Evolutionary conservation across 129 eudicot genomes (phyloP), one percentile per base, ranked within the genome.

Genomic region (Flaveria brownii): DNA sequence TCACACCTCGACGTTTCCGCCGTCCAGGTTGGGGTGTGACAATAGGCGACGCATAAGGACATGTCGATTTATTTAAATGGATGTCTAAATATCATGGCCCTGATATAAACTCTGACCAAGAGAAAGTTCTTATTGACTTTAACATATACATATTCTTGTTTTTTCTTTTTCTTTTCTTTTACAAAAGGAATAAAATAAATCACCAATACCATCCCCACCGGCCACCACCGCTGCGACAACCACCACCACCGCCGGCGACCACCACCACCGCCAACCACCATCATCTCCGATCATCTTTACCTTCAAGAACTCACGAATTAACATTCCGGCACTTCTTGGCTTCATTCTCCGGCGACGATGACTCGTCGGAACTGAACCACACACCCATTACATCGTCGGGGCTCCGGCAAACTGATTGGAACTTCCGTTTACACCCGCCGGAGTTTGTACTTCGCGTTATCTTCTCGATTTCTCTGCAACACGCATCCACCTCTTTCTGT

Each of bases 381-480:
- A 88, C 78, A 77, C 84, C 94, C 80, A 83, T 85, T 0, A 87
- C 94, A 26, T 89, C 98, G 64, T 82, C 87, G 3, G 98, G 96
- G 79, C 96, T 92, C 17, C 85, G 87, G 18, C 92, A 94, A 55
- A 82, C 67, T 46, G 88, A 75, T 18, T 81, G 81, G 61, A 80
- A 78, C 82, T 86, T 90, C 36, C 98, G 79, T 54, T 90, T 92
- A 60, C 68, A 60, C 36, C 80, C 73, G 36, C 83, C 59, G 43
- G 68, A 59, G 52, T 83, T 81, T 39, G 75, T 46, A 16, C 86
- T 45, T 7, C 68, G 71, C 43, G 79, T 86, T 80, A 86, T 74
- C 23, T 88, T 92, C 43, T 77, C 82, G 55, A 92, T 86, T 51
- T 85, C 61, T 74, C 80, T 75, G 62, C 81, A 74, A 78, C 98